Evolutionary conservation across 208 protist genomes (phyloP).

Genomic region (Wallacemonas sp.): DNA sequence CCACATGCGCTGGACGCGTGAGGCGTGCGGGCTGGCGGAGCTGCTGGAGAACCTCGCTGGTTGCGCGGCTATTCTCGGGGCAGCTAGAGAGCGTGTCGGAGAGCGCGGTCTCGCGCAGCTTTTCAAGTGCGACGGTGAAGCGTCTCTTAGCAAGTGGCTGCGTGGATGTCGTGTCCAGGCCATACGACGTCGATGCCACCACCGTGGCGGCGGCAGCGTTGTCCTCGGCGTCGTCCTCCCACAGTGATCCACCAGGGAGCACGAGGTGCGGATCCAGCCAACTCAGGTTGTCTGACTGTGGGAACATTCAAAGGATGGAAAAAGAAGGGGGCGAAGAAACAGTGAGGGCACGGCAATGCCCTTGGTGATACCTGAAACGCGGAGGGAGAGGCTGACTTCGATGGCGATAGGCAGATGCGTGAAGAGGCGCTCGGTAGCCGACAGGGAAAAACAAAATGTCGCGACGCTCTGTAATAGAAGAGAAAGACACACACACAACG

Average conservation of each 20-base stretch:
- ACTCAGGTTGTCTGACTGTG: slow-evolving; percentile 21
- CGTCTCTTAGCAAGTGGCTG: neutral
- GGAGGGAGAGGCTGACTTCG: too few species aligned
- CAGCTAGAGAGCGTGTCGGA: slow-evolving; percentile 17
- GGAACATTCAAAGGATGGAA: slow-evolving; percentile 30
- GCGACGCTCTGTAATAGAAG: too few species aligned
- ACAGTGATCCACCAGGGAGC: slow-evolving; percentile 13
- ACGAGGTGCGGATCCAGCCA: slow-evolving; percentile 50
- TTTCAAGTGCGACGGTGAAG: neutral
- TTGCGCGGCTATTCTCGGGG: slow-evolving; percentile 8
- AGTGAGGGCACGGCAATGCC: too few species aligned
- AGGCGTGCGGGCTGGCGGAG: slow-evolving; percentile 1
- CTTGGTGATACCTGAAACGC: too few species aligned
- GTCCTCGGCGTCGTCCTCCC: slow-evolving; percentile 14
- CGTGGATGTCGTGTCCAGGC: too few species aligned
- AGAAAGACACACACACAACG: too few species aligned
- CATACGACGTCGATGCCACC: neutral
- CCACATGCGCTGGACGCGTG: neutral
- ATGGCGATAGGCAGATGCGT: too few species aligned
- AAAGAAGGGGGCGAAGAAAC: too few species aligned
- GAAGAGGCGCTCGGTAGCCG: too few species aligned
- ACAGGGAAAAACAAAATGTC: too few species aligned
- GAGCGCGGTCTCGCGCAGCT: neutral
- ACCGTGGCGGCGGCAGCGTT: neutral
- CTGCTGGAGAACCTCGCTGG: neutral